These are phyloP conservation scores for Angophora floribunda DNA, from an alignment of 345 rosid genomes.

Conservation along the genomic window DNA sequence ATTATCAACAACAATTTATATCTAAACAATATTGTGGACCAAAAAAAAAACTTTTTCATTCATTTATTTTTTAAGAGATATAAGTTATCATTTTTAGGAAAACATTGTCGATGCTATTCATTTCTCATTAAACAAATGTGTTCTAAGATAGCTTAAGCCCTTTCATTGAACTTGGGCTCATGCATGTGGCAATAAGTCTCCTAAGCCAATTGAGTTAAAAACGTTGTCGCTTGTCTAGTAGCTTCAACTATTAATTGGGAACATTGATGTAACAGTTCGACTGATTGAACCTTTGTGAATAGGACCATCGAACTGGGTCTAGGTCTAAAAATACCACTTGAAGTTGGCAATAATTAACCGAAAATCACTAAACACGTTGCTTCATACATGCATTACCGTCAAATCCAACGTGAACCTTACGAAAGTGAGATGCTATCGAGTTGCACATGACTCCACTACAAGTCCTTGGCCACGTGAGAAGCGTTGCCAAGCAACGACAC, in stretches of 20 bases:
- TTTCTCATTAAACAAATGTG: rapidly evolving
- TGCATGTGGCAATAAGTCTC: background rate
- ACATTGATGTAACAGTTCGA: background rate
- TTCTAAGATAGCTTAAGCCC: background rate
- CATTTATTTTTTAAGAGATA: background rate
- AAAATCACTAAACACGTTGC: background rate
- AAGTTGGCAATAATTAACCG: background rate
- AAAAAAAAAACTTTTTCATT: rapidly evolving
- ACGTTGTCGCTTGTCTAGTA: background rate
- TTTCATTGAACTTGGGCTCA: background rate
- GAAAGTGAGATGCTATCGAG: background rate
- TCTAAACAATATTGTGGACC: background rate
- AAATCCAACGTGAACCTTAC: background rate
- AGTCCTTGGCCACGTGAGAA: background rate
- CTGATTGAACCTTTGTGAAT: background rate
- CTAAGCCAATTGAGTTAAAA: background rate
- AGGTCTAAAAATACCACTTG: background rate
- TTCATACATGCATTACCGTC: background rate
- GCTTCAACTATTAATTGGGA: background rate
- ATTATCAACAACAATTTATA: background rate
- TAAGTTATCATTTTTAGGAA: background rate
- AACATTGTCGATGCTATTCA: rapidly evolving
- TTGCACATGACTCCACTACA: background rate
- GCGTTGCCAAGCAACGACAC: background rate
- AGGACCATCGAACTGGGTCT: background rate